A percentile compares a stretch with the other conserved stretches of the same genome.
phyloP scores from a whole-genome alignment of 345 rosid species.

The Cardamine chenopodiifolia region DNA sequence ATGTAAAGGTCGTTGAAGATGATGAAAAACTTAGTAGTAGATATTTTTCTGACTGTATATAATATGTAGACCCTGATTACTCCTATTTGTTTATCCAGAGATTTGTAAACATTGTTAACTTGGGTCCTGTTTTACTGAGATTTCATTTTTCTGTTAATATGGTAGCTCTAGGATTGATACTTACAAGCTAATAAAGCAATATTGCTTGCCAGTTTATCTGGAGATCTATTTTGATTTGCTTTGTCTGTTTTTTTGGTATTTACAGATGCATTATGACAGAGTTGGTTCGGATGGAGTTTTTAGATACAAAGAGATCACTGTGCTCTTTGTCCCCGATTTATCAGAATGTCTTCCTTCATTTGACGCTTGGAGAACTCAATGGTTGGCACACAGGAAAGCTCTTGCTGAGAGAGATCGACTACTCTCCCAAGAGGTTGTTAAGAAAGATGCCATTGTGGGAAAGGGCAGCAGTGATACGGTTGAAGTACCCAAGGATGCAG shows the following conservation, averaged over 20 bases:
- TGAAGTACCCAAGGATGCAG: conserved; percentile 47
- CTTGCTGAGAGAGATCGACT: conserved; percentile 66
- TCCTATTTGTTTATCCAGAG: conserved; percentile 8
- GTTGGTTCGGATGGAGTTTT: conserved; percentile 79
- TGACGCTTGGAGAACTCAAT: conserved; percentile 75
- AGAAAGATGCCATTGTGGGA: conserved; percentile 41
- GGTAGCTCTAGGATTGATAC: conserved; percentile 2
- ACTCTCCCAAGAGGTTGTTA: conserved; percentile 64
- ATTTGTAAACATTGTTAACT: background rate
- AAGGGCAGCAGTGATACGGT: conserved; percentile 50
- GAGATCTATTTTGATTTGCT: conserved; percentile 1
- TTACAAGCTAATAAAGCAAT: conserved; percentile 17
- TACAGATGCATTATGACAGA: conserved; percentile 95
- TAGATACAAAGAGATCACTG: conserved; percentile 86
- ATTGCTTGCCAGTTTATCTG: conserved; percentile 8
- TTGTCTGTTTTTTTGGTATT: conserved; percentile 21
- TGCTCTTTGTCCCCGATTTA: conserved; percentile 90
- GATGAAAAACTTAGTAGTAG: conserved; percentile 13
- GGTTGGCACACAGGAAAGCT: conserved; percentile 79
- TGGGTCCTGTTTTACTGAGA: background rate
- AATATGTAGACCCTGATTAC: conserved; percentile 4
- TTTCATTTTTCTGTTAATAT: background rate
- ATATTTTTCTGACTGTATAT: background rate
- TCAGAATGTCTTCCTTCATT: conserved; percentile 86
- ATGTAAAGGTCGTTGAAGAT: conserved; percentile 11